Base-by-base conservation (phyloP, 2,329 filamentous ascomycete genomes). In the Fusarium piperis region DNA sequence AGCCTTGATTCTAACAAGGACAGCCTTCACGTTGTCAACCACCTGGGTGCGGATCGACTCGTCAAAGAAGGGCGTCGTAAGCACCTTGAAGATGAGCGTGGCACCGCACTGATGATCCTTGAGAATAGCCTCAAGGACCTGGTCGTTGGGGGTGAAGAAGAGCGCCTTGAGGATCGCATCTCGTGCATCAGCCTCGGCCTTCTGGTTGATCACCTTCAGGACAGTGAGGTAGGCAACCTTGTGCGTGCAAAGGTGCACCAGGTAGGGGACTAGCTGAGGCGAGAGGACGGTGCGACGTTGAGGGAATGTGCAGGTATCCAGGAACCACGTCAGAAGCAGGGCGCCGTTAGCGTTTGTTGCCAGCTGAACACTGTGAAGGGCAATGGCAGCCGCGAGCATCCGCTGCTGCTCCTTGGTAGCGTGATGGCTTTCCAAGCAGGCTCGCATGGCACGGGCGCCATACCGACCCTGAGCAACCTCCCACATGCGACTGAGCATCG, bases 191-290 rank as follows among this genome's bases (percentile, higher is more conserved):
- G 93, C 88, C 83, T 99, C 96, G 35, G 95, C 93, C 79, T 97
- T 94, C 82, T 99, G 96, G 80, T 99, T 99, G 82, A 99, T 97
- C 57, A 98, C 94, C 85, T 99, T 99, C 64, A 99, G 86, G 1
- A 99, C 95, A 0, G 96, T 99, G 68, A 98, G 87, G 78, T 98
- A 98, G 0, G 96, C 96, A 62, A 99, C 95, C 86, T 98, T 98
- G 86, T 99, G 96, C 0, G 96, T 98, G 86, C 96, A 98, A 8
- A 99, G 88, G 79, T 98, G 94, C 26, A 98, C 94, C 33, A 99
- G 87, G 79, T 97, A 94, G 41, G 96, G 95, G 16, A 98, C 94
- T 26, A 99, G 90, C 74, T 95, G 91, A 20, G 96, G 96, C 48
- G 96, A 95, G 62, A 99, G 87, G 30, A 98, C 95, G 26, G 94